Evolutionary conservation across 305 asterid genomes (phyloP).

Genomic region (Petunia hybrid): DNA sequence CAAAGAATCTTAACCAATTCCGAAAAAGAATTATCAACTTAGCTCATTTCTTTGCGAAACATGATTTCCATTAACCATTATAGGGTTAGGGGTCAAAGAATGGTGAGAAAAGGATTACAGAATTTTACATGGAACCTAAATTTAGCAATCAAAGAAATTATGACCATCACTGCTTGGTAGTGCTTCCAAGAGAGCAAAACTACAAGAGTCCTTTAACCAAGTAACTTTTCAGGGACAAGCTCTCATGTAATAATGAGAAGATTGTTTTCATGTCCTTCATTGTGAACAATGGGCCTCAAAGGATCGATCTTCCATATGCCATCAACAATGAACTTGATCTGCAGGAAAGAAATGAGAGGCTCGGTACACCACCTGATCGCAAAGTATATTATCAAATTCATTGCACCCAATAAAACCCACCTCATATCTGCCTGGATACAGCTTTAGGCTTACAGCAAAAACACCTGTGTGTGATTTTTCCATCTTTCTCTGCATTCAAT

Average conservation of each 20-base stretch:
- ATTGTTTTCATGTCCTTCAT: slow-evolving; percentile 71
- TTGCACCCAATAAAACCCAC: slow-evolving; percentile 40
- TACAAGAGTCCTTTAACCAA: neutral
- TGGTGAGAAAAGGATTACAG: neutral
- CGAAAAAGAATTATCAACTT: neutral
- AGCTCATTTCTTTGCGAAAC: neutral
- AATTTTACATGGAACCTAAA: neutral
- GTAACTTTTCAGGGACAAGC: neutral
- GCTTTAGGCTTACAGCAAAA: slow-evolving; percentile 64
- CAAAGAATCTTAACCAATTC: neutral
- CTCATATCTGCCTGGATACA: slow-evolving; percentile 93
- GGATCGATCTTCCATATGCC: slow-evolving; percentile 85
- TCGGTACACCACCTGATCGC: slow-evolving; percentile 10
- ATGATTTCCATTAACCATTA: neutral
- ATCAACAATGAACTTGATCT: slow-evolving; percentile 90
- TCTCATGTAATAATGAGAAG: slow-evolving; percentile 60
- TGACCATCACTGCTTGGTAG: neutral
- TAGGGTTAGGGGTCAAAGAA: neutral
- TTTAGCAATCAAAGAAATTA: neutral
- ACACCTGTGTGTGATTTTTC: slow-evolving; percentile 63
- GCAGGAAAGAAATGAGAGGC: slow-evolving; percentile 32
- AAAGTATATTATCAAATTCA: neutral
- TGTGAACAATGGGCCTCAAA: slow-evolving; percentile 62
- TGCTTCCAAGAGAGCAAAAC: neutral
- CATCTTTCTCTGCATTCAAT: slow-evolving; percentile 84